A percentile compares a stretch with the other conserved stretches of the same genome.
phyloP scores from a whole-genome alignment of 495 filamentous ascomycete species.

The Pyrenula massariospora region DNA sequence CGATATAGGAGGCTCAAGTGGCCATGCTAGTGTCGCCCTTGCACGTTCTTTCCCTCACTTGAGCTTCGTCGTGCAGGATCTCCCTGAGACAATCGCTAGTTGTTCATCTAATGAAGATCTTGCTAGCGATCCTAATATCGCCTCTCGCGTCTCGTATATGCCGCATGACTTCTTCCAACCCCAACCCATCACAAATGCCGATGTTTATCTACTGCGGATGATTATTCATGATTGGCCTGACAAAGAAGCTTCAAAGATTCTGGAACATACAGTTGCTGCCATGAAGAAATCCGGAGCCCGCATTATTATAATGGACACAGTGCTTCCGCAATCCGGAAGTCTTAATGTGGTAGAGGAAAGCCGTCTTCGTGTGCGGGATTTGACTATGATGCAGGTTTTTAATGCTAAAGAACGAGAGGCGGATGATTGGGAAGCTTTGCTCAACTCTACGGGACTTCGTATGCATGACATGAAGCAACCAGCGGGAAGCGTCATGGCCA shows the following conservation, averaged over 20 bases:
- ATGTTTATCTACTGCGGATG: constrained; percentile 41
- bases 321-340: constrained; percentile 23
- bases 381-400: constrained; percentile 25
- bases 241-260: constrained; percentile 26
- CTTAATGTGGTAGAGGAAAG: constrained; percentile 12
- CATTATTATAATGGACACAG: constrained; percentile 26
- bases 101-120: constrained; percentile 11
- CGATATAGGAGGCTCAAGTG: constrained; percentile 13
- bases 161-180: constrained; percentile 36
- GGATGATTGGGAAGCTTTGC: constrained; percentile 20
- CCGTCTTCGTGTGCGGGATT: constrained; percentile 17
- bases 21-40: constrained; percentile 12
- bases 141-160: constrained; percentile 26
- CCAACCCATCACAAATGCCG: constrained; percentile 34
- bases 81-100: constrained; percentile 15
- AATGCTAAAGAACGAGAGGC: constrained; percentile 27
- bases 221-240: constrained; percentile 43
- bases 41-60: constrained; percentile 16
- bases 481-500: neutral
- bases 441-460: neutral
- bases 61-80: constrained; percentile 17
- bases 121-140: constrained; percentile 13
- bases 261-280: constrained; percentile 25
- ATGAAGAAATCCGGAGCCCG: constrained; percentile 17
- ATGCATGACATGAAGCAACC: neutral